phyloP scores from a whole-genome alignment of 192 early-diverging fungal genomes.

The Coemansia sp. region DNA sequence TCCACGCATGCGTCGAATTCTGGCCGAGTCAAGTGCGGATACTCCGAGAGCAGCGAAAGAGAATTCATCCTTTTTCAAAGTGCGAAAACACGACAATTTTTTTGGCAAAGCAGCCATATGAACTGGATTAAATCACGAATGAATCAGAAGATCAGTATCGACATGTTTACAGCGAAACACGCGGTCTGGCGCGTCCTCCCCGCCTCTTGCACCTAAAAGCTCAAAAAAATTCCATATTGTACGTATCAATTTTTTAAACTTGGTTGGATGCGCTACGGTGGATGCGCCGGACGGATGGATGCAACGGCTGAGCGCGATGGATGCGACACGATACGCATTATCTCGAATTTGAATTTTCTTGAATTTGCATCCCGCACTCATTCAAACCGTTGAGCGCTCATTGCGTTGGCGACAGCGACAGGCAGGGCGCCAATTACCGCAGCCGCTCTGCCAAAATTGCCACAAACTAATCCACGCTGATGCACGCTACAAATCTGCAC shows the following conservation, averaged over 20 bases:
- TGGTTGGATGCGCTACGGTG: too few relatives aligned
- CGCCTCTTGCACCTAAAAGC: too few relatives aligned
- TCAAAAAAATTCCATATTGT: conserved; percentile 6
- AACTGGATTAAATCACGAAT: too few relatives aligned
- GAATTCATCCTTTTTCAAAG: too few relatives aligned
- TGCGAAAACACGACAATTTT: background rate
- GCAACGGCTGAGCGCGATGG: background rate
- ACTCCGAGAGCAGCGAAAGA: background rate
- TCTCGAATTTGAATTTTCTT: too few relatives aligned
- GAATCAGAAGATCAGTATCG: too few relatives aligned
- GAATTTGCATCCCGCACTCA: too few relatives aligned
- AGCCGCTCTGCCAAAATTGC: background rate
- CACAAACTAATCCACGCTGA: background rate
- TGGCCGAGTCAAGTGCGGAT: conserved; percentile 19
- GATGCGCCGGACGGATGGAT: background rate
- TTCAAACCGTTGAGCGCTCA: too few relatives aligned
- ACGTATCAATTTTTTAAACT: background rate
- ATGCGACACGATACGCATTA: background rate
- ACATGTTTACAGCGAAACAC: background rate
- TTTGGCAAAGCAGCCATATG: background rate
- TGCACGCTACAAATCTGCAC: background rate
- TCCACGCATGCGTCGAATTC: conserved; percentile 19
- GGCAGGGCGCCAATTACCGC: too few relatives aligned
- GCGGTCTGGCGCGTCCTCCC: background rate
- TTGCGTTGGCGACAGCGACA: too few relatives aligned